Percentiles rank a stretch among this genome's conserved stretches.
Evolutionary conservation across 495 filamentous ascomycete species (phyloP).

Genomic region (Delitschia confertaspora): DNA sequence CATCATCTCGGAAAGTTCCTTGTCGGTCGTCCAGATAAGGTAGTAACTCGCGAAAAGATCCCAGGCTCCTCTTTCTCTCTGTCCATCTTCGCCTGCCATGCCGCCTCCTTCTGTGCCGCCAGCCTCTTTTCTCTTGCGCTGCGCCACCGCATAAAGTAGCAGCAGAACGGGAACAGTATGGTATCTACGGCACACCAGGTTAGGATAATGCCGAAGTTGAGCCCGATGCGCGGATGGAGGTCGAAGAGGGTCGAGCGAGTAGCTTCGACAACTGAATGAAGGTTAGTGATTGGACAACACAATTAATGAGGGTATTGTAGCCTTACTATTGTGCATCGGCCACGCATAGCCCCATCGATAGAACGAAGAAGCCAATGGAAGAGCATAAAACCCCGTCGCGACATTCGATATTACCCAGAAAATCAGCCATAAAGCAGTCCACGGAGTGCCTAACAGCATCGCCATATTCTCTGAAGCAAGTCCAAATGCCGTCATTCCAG

Average conservation of each 20-base stretch:
- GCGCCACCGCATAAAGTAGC: conserved; percentile 30
- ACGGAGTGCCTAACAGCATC: conserved; percentile 59
- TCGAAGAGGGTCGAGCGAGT: conserved; percentile 55
- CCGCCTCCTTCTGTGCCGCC: conserved; percentile 12
- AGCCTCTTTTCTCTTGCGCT: conserved; percentile 9
- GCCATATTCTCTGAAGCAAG: conserved; percentile 65
- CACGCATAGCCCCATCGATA: conserved; percentile 64
- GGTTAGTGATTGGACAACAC: conserved; percentile 7
- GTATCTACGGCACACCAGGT: conserved; percentile 52
- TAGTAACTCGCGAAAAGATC: conserved; percentile 23
- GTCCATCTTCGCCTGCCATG: conserved; percentile 24
- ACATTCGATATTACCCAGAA: conserved; percentile 73
- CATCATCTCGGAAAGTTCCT: too few species aligned
- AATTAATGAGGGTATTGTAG: not conserved
- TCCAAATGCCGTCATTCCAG: conserved; percentile 60
- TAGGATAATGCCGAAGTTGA: conserved; percentile 57
- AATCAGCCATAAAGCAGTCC: conserved; percentile 62
- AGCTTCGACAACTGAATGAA: conserved; percentile 49
- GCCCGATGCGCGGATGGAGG: conserved; percentile 50
- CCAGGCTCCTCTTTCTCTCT: conserved; percentile 19
- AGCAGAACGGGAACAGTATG: conserved; percentile 52
- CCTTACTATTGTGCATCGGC: conserved; percentile 56
- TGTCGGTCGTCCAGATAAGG: too few species aligned
- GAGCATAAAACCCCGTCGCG: conserved; percentile 52
- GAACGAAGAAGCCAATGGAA: conserved; percentile 51